Base-by-base conservation (phyloP, 176 grass and related monocot species). In the Themeda triandra region DNA sequence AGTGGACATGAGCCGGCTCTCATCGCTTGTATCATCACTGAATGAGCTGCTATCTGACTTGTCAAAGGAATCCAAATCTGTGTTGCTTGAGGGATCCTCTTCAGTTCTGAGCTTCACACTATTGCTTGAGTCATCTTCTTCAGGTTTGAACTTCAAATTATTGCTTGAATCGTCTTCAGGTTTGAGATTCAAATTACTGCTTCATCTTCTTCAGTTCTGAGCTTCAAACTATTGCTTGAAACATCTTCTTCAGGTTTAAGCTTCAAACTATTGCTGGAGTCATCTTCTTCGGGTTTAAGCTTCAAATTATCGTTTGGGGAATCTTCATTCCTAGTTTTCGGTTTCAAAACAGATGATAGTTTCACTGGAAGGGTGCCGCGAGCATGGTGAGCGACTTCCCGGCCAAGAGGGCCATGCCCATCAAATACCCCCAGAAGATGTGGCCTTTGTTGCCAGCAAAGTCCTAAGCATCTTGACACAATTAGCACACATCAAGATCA, bases 381-480 rank as follows among this genome's bases (percentile, higher is more conserved):
- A 19, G 94, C 90, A 75, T 83, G 76, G 29, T 88, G 76, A 13
- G 95, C 88, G 7, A 97, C 95, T 15, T 92, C 89, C 30, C 93
- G 86, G 56, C 95, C 95, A 3, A 74, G 88, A 6, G 86, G 92
- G 7, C 95, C 95, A 46, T 97, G 95, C 0, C 95, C 95, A 67
- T 97, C 95, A 51, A 94, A 94, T 3, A 90, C 85, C 6, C 92
- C 92, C 90, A 92, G 82, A 97, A 97, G 76, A 94, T 83, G 19
- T 84, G 84, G 25, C 76, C 88, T 75, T 92, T 87, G 9, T 87
- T 83, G 60, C 88, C 95, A 54, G 73, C 90, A 81, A 92, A 94
- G 33, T 89, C 92, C 95, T 97, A 79, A 80, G 42, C 49, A 90
- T 51, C 81, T 80, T 85, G 80, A 35, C 6, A 79, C 13, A 53